phyloP scores from a whole-genome alignment of 2,329 filamentous ascomycete genomes.

The Zarea fungicola region DNA sequence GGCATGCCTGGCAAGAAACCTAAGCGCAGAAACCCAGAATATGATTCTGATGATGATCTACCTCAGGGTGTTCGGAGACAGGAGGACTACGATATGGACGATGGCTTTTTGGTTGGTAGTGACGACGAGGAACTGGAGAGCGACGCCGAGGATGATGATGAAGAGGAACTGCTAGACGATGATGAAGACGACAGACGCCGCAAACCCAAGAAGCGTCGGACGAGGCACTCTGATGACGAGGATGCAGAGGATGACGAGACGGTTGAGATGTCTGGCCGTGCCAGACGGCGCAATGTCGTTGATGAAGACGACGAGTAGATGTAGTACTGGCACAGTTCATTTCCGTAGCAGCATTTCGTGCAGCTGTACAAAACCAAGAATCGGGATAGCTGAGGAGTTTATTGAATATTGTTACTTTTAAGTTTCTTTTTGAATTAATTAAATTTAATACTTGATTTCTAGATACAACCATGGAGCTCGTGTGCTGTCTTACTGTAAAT shows the following conservation, averaged over 20 bases:
- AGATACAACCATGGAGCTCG: no score
- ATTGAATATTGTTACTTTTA: constrained; percentile 12
- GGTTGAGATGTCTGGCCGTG: constrained; percentile 36
- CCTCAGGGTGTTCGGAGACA: constrained; percentile 55
- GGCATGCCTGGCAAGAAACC: constrained; percentile 45
- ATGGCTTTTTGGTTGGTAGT: constrained; percentile 71
- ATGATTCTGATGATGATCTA: constrained; percentile 72
- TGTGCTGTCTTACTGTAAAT: no score
- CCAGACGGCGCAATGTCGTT: constrained; percentile 51
- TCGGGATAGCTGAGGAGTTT: constrained; percentile 18
- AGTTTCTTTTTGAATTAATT: no score
- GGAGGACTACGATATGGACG: constrained; percentile 74
- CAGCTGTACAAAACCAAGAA: constrained; percentile 3
- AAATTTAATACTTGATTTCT: no score
- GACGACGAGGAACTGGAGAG: constrained; percentile 64
- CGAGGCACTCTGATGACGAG: constrained; percentile 41
- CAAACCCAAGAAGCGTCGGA: constrained; percentile 46
- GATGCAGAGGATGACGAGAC: constrained; percentile 53
- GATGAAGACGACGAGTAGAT: constrained; percentile 55
- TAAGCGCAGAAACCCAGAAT: constrained; percentile 56
- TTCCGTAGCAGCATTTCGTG: constrained; percentile 4
- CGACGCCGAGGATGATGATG: constrained; percentile 60
- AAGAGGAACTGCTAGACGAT: constrained; percentile 41
- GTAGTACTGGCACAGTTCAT: constrained; percentile 7
- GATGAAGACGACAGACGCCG: constrained; percentile 43